Conservation (phyloP, 1,284 basidiomycete species). For the Marasmius fiardii region DNA sequence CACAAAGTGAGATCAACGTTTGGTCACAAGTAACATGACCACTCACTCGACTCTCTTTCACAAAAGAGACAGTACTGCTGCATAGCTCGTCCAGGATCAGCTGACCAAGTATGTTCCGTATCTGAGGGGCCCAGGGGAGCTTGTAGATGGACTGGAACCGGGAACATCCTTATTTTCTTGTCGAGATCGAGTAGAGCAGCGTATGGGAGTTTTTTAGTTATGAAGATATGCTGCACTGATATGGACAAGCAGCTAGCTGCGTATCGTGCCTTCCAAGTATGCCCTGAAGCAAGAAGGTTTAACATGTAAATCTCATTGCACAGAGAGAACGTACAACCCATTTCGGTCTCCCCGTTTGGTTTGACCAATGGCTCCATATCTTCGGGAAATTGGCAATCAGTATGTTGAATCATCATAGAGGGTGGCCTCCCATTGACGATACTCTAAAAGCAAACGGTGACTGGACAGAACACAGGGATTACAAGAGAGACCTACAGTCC, state of each 20-base stretch:
- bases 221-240: slow-evolving; percentile 40
- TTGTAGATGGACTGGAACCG: slow-evolving; percentile 38
- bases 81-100: slow-evolving; percentile 34
- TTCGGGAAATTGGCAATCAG: slow-evolving; percentile 50
- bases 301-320: background rate
- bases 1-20: background rate
- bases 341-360: slow-evolving; percentile 30
- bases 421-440: slow-evolving; percentile 47
- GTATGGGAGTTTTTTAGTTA: slow-evolving; percentile 34
- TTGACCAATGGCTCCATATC: slow-evolving; percentile 31
- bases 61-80: slow-evolving; percentile 42
- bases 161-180: slow-evolving; percentile 42
- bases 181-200: slow-evolving; percentile 40
- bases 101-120: slow-evolving; percentile 34
- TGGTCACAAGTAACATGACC: background rate
- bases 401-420: slow-evolving; percentile 39
- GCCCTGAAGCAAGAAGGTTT: slow-evolving; percentile 28
- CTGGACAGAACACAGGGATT: slow-evolving; percentile 1
- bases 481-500: slow-evolving; percentile 35
- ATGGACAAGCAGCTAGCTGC: slow-evolving; percentile 41
- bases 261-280: slow-evolving; percentile 47
- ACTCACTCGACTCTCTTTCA: slow-evolving; percentile 43
- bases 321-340: slow-evolving; percentile 37
- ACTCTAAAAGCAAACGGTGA: slow-evolving; percentile 27
- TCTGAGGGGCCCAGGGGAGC: slow-evolving; percentile 30